Percentiles rank a stretch among this genome's conserved stretches.
phyloP scores from a whole-genome alignment of 306 rosid species.

The Macrotyloma uniflorum region DNA sequence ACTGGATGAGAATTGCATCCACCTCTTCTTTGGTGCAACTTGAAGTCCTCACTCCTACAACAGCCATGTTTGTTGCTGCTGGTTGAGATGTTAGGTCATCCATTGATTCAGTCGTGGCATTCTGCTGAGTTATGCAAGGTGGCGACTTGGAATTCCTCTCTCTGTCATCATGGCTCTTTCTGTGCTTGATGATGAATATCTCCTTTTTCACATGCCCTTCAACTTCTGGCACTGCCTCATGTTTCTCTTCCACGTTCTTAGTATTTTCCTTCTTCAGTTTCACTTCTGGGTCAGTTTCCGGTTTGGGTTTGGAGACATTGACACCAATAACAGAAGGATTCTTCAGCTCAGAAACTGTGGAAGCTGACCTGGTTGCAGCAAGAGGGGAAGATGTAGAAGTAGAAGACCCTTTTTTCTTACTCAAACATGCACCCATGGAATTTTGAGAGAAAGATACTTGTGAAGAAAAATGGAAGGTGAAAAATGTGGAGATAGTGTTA shows the following conservation, averaged over 20 bases:
- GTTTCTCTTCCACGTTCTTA: conserved; percentile 27
- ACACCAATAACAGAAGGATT: conserved; percentile 1
- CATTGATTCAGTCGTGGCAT: conserved; percentile 24
- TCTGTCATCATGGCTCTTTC: conserved; percentile 80
- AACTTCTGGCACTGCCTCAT: conserved; percentile 35
- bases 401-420: conserved; percentile 66
- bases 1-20: conserved; percentile 95
- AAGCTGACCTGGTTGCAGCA: conserved; percentile 35
- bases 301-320: conserved; percentile 33
- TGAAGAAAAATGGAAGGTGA: neutral
- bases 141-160: conserved; percentile 50
- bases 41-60: conserved; percentile 68
- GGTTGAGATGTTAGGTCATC: conserved; percentile 20
- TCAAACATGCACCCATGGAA: conserved; percentile 87
- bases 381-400: conserved; percentile 4
- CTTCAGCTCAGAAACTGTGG: conserved; percentile 37
- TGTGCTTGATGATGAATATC: conserved; percentile 81
- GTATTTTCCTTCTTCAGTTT: conserved; percentile 36
- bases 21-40: conserved; percentile 92
- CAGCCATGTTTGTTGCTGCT: conserved; percentile 42
- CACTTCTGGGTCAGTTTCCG: conserved; percentile 33
- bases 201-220: conserved; percentile 63
- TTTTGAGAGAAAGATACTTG: conserved; percentile 3
- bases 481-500: neutral
- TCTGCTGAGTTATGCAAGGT: conserved; percentile 16